phyloP scores from a whole-genome alignment of 768 basidiomycete species.

The Collybia sordida region DNA sequence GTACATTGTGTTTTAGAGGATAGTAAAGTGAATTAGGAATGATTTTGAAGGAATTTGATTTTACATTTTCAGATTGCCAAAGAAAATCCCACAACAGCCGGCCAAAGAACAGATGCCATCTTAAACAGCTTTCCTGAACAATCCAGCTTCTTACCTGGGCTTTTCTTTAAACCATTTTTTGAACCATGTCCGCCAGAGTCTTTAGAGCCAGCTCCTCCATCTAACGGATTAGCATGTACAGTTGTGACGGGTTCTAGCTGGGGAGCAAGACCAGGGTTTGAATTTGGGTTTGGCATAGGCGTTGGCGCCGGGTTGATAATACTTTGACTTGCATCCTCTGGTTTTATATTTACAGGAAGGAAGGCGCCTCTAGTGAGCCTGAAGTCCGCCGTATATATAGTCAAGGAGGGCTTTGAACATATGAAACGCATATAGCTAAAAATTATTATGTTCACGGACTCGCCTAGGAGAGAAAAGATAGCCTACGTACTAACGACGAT shows the following conservation, averaged over 20 bases:
- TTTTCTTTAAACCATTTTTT: slow-evolving; percentile 13
- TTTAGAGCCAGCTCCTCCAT: background rate
- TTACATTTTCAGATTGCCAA: slow-evolving; percentile 33
- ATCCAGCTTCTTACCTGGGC: slow-evolving; percentile 19
- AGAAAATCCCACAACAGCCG: slow-evolving; percentile 53
- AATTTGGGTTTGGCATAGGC: background rate
- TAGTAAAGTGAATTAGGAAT: no score
- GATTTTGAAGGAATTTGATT: no score
- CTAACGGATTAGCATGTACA: no score
- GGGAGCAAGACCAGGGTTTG: no score
- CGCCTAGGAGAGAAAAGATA: background rate
- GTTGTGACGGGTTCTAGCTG: background rate
- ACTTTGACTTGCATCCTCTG: slow-evolving; percentile 1
- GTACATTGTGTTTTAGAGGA: no score
- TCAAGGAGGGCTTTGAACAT: slow-evolving; percentile 30
- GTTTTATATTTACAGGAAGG: slow-evolving; percentile 15
- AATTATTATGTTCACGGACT: background rate
- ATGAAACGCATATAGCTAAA: slow-evolving; percentile 20
- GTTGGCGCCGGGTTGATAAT: background rate
- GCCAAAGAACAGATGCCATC: slow-evolving; percentile 54
- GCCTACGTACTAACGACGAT: slow-evolving; percentile 28
- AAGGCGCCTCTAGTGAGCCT: slow-evolving; percentile 29
- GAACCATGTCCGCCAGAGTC: background rate
- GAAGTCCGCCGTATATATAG: slow-evolving; percentile 55
- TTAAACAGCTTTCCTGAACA: slow-evolving; percentile 40